Evolutionary conservation across 164 flowering plant species (phyloP).

Genomic region (Kalanchoe fedtschenkoi): DNA sequence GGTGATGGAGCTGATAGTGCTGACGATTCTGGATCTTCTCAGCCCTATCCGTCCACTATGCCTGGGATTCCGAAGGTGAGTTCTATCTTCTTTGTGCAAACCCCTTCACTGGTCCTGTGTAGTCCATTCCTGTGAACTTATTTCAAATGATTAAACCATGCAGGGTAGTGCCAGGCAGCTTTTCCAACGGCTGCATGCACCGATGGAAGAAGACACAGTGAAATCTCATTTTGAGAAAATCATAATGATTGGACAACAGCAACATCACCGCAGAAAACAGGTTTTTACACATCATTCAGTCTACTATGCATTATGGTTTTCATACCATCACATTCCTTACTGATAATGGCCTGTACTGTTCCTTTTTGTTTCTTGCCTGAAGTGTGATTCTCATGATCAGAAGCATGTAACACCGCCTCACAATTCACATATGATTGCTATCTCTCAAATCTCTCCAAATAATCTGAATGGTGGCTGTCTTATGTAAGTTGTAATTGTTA

Average conservation of each 20-base stretch:
- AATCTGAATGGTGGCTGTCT: constrained; percentile 43
- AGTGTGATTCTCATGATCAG: constrained; percentile 6
- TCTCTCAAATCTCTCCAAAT: constrained; percentile 55
- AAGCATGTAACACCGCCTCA: constrained; percentile 26
- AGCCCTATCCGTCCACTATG: constrained; percentile 80
- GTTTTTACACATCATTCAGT: constrained; percentile 18
- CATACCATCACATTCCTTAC: not conserved
- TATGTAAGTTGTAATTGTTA: constrained; percentile 40
- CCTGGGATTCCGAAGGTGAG: constrained; percentile 94
- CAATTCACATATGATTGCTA: constrained; percentile 48
- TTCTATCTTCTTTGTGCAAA: not conserved
- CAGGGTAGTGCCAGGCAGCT: constrained; percentile 97
- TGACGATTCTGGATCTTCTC: constrained; percentile 95
- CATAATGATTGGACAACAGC: constrained; percentile 45
- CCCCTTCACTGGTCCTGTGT: not conserved
- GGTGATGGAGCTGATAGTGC: constrained; percentile 97
- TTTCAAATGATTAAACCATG: not conserved
- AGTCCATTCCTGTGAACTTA: not conserved
- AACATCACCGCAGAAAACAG: constrained; percentile 37
- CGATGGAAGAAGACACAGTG: constrained; percentile 60
- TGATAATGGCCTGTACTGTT: not conserved
- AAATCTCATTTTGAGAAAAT: constrained; percentile 75
- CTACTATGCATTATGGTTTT: not conserved
- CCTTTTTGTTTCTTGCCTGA: not conserved
- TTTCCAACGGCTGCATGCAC: constrained; percentile 80